These are phyloP conservation scores for Clarireedia paspali DNA, from an alignment of 2,329 filamentous ascomycete species.

Conservation along the genomic window DNA sequence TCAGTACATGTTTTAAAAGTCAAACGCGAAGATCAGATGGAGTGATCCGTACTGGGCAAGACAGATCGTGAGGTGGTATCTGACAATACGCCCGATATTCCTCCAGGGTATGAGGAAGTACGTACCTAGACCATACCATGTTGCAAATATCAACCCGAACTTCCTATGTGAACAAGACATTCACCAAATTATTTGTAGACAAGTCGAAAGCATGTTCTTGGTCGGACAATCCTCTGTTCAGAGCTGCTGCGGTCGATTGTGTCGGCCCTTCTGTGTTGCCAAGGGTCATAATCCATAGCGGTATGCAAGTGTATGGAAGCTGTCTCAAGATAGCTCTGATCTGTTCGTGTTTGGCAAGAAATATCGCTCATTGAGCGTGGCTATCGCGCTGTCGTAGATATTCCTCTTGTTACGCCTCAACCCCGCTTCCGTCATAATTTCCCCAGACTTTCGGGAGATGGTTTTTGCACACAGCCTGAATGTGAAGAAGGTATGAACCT, in stretches of 20 bases:
- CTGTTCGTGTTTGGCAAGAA: background rate
- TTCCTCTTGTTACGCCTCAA: background rate
- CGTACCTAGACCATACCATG: background rate
- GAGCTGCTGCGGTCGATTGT: background rate
- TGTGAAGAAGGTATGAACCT: background rate
- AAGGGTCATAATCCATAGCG: background rate
- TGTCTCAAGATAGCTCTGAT: background rate
- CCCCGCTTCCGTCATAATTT: conserved; percentile 6
- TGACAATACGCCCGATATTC: background rate
- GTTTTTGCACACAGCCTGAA: conserved; percentile 1
- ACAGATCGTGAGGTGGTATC: background rate
- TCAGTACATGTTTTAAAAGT: too few relatives aligned
- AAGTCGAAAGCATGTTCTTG: background rate
- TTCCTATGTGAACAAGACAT: background rate
- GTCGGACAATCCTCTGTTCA: background rate
- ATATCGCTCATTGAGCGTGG: background rate
- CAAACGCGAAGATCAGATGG: background rate
- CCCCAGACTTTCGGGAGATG: conserved; percentile 6
- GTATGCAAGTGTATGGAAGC: background rate
- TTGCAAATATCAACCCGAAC: background rate
- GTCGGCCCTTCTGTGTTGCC: background rate
- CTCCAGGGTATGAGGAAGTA: too few relatives aligned
- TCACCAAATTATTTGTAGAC: background rate
- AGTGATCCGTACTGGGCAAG: background rate
- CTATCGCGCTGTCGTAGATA: conserved; percentile 1